Evolutionary conservation across 352 stramenopile species (phyloP), one percentile per base, ranked within the genome.

Genomic region (Blastocystis sp.): DNA sequence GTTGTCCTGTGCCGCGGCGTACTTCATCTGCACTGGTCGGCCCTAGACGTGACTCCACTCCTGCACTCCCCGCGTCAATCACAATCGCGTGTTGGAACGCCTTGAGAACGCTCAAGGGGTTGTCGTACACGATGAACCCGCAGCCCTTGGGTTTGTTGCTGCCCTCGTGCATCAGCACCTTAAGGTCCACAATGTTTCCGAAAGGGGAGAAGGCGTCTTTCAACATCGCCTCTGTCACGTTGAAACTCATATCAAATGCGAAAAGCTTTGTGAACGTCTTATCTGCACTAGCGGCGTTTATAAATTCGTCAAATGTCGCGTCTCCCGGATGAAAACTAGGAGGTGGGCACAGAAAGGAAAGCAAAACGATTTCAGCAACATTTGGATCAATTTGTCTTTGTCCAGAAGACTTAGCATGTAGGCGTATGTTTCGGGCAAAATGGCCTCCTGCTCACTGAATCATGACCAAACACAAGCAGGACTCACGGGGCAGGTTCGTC

Each of bases 241-340:
- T 65, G n/a, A 28, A 42, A 10, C 40, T 21, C 17, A 81, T 21
- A 40, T 81, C 52, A 66, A 81, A 81, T 19, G 54, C 71, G 48
- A 81, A 81, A 38, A 81, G 28, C 54, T 81, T 81, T 21, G 24
- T 38, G 40, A 81, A 81, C 52, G 34, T 81, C 28, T 54, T 40
- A 66, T 81, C 71, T 3, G 64, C 42, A 66, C 24, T 60, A 21
- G n/a, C 48, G n/a, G 38, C 66, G 52, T 42, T 21, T 38, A 81
- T 57, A 40, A 81, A 81, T 43, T 81, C 52, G 3, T 81, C 66
- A 60, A 81, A 81, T 65, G 66, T 42, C 48, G 38, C 71, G 21
- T 38, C 66, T 34, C 52, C 71, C 45, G 71, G 52, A n/a, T 81
- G 64, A 64, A 63, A 81, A 17, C 71, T 81, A 81, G 48, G 52